Percentiles rank a stretch among this genome's conserved stretches.
Evolutionary conservation across 441 rosid genomes (phyloP).

Genomic region (Manihot esculenta): DNA sequence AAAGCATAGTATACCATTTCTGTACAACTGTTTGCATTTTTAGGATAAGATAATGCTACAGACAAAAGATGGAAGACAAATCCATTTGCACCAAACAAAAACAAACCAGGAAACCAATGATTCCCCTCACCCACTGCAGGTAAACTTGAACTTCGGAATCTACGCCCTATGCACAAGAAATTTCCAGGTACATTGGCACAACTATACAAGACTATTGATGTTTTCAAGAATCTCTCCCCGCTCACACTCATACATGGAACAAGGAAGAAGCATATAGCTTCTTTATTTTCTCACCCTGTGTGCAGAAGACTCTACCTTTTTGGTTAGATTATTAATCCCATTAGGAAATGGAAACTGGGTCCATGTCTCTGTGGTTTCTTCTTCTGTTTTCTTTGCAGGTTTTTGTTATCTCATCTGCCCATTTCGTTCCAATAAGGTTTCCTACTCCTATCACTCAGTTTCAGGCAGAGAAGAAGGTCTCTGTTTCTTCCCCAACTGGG

Average conservation of each 20-base stretch:
- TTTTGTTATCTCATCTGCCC: conserved; percentile 22
- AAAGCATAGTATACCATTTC: too few relatives aligned
- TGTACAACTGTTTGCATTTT: too few relatives aligned
- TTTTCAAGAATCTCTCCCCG: neutral
- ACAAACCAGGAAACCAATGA: neutral
- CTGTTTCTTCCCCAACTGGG: conserved; percentile 18
- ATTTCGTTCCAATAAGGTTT: conserved; percentile 31
- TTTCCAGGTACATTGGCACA: too few relatives aligned
- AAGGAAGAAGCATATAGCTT: neutral
- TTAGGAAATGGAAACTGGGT: neutral
- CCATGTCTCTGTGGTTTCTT: conserved; percentile 12
- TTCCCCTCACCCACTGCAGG: neutral
- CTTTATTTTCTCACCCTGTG: too few relatives aligned
- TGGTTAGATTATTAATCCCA: too few relatives aligned
- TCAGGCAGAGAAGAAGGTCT: conserved; percentile 31
- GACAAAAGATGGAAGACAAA: too few relatives aligned
- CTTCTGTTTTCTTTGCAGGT: conserved; percentile 3
- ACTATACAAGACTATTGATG: neutral
- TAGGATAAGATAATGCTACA: too few relatives aligned
- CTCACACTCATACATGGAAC: too few relatives aligned
- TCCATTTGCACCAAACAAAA: neutral
- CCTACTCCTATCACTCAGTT: conserved; percentile 18
- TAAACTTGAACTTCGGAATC: too few relatives aligned
- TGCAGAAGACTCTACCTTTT: too few relatives aligned
- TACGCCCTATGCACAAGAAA: too few relatives aligned